Percentiles rank a stretch among this genome's conserved stretches.
Conservation (phyloP, 305 asterid species). For the Plantago lanceolata region DNA sequence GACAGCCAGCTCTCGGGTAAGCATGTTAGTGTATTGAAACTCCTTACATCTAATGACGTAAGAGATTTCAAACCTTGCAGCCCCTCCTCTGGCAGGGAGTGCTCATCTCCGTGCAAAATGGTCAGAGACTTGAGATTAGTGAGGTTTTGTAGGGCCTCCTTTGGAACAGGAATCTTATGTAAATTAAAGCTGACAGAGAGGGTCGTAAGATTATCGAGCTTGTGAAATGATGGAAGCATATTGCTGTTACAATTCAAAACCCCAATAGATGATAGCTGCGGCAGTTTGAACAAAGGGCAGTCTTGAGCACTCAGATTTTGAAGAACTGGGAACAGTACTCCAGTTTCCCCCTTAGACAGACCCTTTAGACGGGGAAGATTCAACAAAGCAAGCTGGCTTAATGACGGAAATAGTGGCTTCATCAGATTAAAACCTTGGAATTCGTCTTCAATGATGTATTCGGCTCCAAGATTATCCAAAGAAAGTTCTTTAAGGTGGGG, state of each 20-base stretch:
- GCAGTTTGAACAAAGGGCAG: conserved; percentile 5
- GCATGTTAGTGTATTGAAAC: not conserved
- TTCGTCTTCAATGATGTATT: too few species aligned
- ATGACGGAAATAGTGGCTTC: too few species aligned
- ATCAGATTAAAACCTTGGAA: too few species aligned
- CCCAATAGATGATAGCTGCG: not conserved
- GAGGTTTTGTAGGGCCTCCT: conserved; percentile 1
- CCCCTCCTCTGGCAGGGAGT: conserved; percentile 1
- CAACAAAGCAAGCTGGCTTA: not conserved
- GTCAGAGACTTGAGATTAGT: not conserved
- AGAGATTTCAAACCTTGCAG: conserved; percentile 1
- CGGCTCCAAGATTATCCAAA: too few species aligned
- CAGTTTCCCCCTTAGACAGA: not conserved
- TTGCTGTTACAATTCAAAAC: not conserved
- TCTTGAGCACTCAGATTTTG: not conserved
- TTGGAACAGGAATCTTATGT: conserved; percentile 4
- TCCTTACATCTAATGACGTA: not conserved
- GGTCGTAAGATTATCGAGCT: not conserved
- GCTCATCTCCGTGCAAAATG: not conserved
- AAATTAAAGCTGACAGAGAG: not conserved
- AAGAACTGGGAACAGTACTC: conserved; percentile 7
- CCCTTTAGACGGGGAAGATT: not conserved
- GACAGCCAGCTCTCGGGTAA: not conserved
- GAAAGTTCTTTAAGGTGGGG: too few species aligned
- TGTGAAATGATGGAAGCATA: not conserved